Evolutionary conservation across 345 rosid species (phyloP).

Genomic region (Camelina hispida): DNA sequence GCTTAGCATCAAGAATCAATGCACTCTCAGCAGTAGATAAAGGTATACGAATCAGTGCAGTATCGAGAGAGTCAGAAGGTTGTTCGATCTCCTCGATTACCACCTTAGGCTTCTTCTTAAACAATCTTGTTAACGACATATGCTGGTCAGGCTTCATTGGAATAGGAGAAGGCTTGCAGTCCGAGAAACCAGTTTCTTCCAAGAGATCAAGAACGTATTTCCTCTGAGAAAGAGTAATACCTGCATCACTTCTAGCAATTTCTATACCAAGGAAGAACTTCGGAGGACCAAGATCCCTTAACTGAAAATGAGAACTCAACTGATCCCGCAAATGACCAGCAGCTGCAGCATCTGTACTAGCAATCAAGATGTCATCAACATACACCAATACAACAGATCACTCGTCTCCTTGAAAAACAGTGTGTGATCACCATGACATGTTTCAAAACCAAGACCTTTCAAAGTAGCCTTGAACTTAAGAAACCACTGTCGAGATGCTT

Average conservation of each 20-base stretch:
- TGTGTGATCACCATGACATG: neutral
- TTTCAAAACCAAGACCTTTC: no score
- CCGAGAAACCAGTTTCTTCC: neutral
- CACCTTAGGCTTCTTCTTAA: no score
- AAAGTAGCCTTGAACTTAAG: no score
- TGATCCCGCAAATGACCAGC: accelerated
- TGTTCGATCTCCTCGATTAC: no score
- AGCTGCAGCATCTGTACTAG: neutral
- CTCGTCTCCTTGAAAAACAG: neutral
- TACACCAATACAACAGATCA: neutral
- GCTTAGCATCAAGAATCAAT: accelerated
- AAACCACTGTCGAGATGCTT: no score
- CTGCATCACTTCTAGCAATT: accelerated
- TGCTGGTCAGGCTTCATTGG: neutral
- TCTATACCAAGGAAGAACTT: neutral
- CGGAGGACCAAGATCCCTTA: neutral
- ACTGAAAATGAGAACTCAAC: neutral
- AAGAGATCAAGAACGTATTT: neutral
- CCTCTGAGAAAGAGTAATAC: neutral
- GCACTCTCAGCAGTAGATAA: neutral
- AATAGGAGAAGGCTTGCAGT: neutral
- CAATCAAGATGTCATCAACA: neutral
- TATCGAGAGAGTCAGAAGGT: no score
- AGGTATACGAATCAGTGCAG: no score
- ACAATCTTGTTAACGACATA: neutral